Evolutionary conservation across 768 basidiomycete genomes (phyloP).

Genomic region (Russula griseocarnosa): DNA sequence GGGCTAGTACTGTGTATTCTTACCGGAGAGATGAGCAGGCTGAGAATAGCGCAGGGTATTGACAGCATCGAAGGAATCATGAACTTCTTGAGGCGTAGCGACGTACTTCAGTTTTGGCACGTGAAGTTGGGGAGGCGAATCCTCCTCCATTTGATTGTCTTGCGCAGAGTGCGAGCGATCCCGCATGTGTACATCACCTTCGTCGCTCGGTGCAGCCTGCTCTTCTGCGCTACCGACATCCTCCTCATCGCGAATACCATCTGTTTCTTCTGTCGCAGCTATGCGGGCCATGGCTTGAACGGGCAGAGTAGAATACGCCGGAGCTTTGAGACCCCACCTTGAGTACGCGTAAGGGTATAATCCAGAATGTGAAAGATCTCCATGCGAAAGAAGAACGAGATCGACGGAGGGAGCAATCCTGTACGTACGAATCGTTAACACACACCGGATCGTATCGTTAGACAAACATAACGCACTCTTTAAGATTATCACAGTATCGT

Average conservation of each 20-base stretch:
- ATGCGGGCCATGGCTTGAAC: constrained; percentile 95
- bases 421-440: constrained; percentile 23
- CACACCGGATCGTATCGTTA: background rate
- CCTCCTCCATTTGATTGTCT: constrained; percentile 32
- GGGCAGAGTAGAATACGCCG: constrained; percentile 90
- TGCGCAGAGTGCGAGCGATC: constrained; percentile 32
- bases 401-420: constrained; percentile 80
- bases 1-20: background rate
- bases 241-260: constrained; percentile 73
- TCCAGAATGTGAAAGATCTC: constrained; percentile 83
- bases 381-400: constrained; percentile 91
- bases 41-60: constrained; percentile 94
- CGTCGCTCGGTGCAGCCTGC: background rate
- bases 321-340: constrained; percentile 81
- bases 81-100: constrained; percentile 77
- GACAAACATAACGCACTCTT: constrained; percentile 49
- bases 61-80: constrained; percentile 88
- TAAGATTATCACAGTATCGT: constrained; percentile 60
- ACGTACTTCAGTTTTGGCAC: constrained; percentile 54
- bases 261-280: constrained; percentile 83
- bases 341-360: constrained; percentile 91
- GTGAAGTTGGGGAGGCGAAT: constrained; percentile 24
- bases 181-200: constrained; percentile 30
- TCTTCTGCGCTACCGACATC: constrained; percentile 41
- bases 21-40: constrained; percentile 91